These are phyloP conservation scores for Trypanosoma theileri DNA, from an alignment of 208 protist species.

Conservation along the genomic window DNA sequence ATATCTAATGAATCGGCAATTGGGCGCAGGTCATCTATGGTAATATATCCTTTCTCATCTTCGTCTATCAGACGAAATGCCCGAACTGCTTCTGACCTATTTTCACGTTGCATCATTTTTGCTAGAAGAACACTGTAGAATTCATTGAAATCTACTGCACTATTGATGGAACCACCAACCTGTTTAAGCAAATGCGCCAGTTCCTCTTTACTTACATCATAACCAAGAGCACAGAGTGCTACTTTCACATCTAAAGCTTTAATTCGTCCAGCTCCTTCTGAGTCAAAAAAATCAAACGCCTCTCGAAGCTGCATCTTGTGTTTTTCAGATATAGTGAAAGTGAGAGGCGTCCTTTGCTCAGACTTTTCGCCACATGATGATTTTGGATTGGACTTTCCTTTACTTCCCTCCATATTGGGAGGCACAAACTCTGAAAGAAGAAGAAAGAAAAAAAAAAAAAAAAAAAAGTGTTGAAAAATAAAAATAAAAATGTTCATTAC, in stretches of 20 bases:
- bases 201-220: slow-evolving; percentile 91
- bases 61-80: slow-evolving; percentile 93
- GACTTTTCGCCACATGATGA: slow-evolving; percentile 12
- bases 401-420: slow-evolving; percentile 16
- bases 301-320: slow-evolving; percentile 88
- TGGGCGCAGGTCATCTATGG: slow-evolving; percentile 94
- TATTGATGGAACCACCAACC: slow-evolving; percentile 49
- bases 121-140: slow-evolving; percentile 84
- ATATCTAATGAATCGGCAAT: slow-evolving; percentile 91
- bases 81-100: slow-evolving; percentile 80
- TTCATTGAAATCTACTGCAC: slow-evolving; percentile 88
- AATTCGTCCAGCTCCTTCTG: slow-evolving; percentile 89
- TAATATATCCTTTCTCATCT: slow-evolving; percentile 91
- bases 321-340: slow-evolving; percentile 68
- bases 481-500: slow-evolving; percentile 19
- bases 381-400: slow-evolving; percentile 6
- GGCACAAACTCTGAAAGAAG: no score
- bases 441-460: no score
- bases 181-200: slow-evolving; percentile 78
- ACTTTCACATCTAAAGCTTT: slow-evolving; percentile 89
- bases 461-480: slow-evolving; percentile 15
- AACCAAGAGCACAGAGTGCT: slow-evolving; percentile 92
- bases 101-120: slow-evolving; percentile 86
- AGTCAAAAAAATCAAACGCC: slow-evolving; percentile 97
- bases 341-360: slow-evolving; percentile 33